Conservation (phyloP, 331 rosid genomes). For the Rhamnella rubrinervis region DNA sequence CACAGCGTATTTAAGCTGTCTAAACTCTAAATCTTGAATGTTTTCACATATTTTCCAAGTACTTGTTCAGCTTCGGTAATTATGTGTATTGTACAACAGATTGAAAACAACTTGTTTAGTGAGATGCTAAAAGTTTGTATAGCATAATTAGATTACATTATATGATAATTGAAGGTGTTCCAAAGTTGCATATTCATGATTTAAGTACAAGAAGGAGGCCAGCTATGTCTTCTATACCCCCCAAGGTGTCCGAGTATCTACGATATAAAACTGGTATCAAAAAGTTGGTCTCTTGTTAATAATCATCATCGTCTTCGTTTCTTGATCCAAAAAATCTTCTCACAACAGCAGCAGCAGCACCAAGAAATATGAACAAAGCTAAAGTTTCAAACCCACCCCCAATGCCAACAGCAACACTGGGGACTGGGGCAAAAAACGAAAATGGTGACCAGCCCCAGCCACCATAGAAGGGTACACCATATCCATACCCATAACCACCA, state of each 20-base stretch:
- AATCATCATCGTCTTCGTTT: conserved; percentile 58
- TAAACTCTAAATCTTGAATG: no score
- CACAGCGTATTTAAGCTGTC: no score
- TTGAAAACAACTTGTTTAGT: no score
- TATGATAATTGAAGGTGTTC: conserved; percentile 1
- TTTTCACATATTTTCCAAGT: no score
- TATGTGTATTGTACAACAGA: no score
- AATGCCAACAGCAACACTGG: conserved; percentile 69
- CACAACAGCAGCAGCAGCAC: conserved; percentile 73
- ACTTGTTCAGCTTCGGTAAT: no score
- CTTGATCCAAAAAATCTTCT: conserved; percentile 65
- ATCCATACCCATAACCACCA: conserved; percentile 88
- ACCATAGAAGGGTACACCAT: conserved; percentile 71
- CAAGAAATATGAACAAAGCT: conserved; percentile 59
- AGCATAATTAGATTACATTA: background rate
- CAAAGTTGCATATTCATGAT: conserved; percentile 2
- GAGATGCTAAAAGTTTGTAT: background rate
- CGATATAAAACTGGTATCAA: background rate
- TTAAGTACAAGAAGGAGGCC: conserved; percentile 18
- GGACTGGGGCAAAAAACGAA: conserved; percentile 89
- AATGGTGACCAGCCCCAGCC: conserved; percentile 99
- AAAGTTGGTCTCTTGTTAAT: conserved; percentile 31
- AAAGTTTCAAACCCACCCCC: conserved; percentile 88
- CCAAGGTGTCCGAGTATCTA: background rate
- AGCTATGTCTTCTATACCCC: conserved; percentile 12